These are phyloP conservation scores for Blastobotrys mokoenaii DNA, from an alignment of 805 yeast species.

Conservation along the genomic window DNA sequence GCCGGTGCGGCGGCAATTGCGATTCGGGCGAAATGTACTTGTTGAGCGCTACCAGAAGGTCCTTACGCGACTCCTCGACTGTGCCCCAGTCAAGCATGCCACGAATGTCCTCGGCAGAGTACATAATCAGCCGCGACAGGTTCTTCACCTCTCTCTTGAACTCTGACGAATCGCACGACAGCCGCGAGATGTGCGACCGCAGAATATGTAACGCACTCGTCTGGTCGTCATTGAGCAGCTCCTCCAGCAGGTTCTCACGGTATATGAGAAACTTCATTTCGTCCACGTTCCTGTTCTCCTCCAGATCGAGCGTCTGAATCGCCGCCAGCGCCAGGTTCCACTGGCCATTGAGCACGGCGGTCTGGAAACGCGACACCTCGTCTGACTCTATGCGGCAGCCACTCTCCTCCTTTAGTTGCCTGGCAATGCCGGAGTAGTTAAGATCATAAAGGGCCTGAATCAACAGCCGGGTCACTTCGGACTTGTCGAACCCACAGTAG, in stretches of 20 bases:
- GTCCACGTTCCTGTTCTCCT: not conserved
- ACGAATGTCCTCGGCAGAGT: slow-evolving; percentile 24
- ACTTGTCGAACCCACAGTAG: slow-evolving; percentile 23
- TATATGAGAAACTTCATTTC: slow-evolving; percentile 30
- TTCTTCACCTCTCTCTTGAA: slow-evolving; percentile 20
- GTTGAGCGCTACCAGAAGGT: slow-evolving; percentile 36
- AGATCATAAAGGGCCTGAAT: slow-evolving; percentile 43
- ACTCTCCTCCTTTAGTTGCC: slow-evolving; percentile 33
- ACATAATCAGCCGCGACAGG: slow-evolving; percentile 25
- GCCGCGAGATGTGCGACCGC: slow-evolving; percentile 30
- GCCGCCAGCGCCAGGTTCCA: slow-evolving; percentile 33
- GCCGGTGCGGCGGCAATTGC: slow-evolving; percentile 44
- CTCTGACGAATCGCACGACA: slow-evolving; percentile 16
- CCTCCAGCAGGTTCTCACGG: slow-evolving; percentile 37
- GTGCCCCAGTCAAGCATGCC: slow-evolving; percentile 28
- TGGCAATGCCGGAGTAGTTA: slow-evolving; percentile 37
- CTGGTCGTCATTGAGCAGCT: slow-evolving; percentile 28
- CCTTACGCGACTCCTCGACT: slow-evolving; percentile 31
- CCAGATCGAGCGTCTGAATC: slow-evolving; percentile 21
- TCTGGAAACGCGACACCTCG: slow-evolving; percentile 34
- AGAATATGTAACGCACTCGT: slow-evolving; percentile 32
- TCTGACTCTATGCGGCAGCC: slow-evolving; percentile 32
- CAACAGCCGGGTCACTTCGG: slow-evolving; percentile 40
- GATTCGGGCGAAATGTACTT: slow-evolving; percentile 42
- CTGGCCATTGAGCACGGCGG: slow-evolving; percentile 33